Evolutionary conservation across 495 filamentous ascomycete genomes (phyloP), one percentile per base, ranked within the genome.

Genomic region (Astrothelium subdiscretum): DNA sequence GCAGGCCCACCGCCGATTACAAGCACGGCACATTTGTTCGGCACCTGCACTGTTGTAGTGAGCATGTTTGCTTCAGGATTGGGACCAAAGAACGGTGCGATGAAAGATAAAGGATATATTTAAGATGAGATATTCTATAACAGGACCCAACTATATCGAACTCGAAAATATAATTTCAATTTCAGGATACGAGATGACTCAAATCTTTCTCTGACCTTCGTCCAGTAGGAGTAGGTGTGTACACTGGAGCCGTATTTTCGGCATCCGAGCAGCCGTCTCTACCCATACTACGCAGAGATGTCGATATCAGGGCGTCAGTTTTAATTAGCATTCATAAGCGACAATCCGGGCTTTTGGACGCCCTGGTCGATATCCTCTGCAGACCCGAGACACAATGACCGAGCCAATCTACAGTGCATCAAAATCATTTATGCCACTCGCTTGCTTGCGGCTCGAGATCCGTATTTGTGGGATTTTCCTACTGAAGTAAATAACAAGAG

Each of bases 1-100:
- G 62, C 77, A 18, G 79, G 78, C 5, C 78, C 77, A 57, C 79
- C 78, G 32, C 78, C 78, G 0, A 79, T 54, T 3, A 81, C 75
- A 0, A 81, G 70, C 5, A 81, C 75, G 0, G 70, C 74, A 48
- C 63, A 72, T 18, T 71, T 54, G n/a, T 65, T 24, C 0, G 79
- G 78, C 59, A 79, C 35, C 35, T 40, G 35, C 35, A 40, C 15
- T 40, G 35, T 40, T 40, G 35, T 40, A 40, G 35, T 40, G 15
- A 15, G 15, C 35, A 40, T 40, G 6, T 40, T 40, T 40, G 35
- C 35, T 40, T 40, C 35, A 40, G 35, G 35, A 40, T 6, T 40
- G 35, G 35, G 6, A 40, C 15, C 35, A 40, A 40, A 40, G 35
- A 40, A 15, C 35, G 35, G 5, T 40, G 35, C 35, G 15, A 40